phyloP scores from a whole-genome alignment of 2,329 filamentous ascomycete genomes.

The Colletotrichum zoysiae region DNA sequence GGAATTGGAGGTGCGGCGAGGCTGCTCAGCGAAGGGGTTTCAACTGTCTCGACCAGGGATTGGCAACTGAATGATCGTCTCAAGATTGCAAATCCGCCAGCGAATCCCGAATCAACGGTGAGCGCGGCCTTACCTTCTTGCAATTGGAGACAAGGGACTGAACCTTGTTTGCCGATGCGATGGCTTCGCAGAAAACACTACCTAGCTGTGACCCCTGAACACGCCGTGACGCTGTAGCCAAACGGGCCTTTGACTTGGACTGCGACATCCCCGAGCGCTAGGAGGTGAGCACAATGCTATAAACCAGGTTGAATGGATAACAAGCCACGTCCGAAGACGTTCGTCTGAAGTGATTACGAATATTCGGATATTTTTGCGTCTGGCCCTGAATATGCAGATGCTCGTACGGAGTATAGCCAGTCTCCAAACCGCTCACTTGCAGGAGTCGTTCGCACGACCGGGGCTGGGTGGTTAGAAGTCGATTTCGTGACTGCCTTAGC shows the following conservation, averaged over 20 bases:
- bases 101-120: slow-evolving; percentile 14
- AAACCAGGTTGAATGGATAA: slow-evolving; percentile 24
- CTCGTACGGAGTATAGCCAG: background rate
- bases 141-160: slow-evolving; percentile 11
- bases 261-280: slow-evolving; percentile 22
- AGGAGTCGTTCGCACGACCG: slow-evolving; percentile 3
- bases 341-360: slow-evolving; percentile 35
- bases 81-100: slow-evolving; percentile 43
- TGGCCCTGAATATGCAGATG: slow-evolving; percentile 6
- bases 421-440: background rate
- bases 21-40: slow-evolving; percentile 32
- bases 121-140: background rate
- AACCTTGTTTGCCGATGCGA: slow-evolving; percentile 4
- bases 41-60: slow-evolving; percentile 26
- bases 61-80: slow-evolving; percentile 35
- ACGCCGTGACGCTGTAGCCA: slow-evolving; percentile 7
- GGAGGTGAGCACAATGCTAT: slow-evolving; percentile 8
- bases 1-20: slow-evolving; percentile 19
- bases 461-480: background rate
- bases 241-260: slow-evolving; percentile 11
- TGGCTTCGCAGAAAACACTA: slow-evolving; percentile 12
- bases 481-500: background rate
- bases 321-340: slow-evolving; percentile 18
- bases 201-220: slow-evolving; percentile 21
- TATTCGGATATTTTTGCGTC: slow-evolving; percentile 23